Evolutionary conservation across 768 basidiomycete species (phyloP), one percentile per base, ranked within the genome.

Genomic region (Rhodosporidiobolus odoratus): DNA sequence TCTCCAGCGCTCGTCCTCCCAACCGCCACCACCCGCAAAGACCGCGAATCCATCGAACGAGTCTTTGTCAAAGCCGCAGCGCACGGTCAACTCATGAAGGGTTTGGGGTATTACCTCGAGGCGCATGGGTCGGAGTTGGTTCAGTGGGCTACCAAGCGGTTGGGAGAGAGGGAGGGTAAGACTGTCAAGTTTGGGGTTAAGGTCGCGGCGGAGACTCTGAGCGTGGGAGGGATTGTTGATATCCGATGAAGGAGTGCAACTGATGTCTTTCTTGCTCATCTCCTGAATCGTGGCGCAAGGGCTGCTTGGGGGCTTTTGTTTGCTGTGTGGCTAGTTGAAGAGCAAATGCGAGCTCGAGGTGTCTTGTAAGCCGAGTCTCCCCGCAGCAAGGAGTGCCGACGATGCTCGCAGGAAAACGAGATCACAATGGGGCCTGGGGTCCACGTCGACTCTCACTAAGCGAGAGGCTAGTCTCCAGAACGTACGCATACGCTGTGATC

Each of bases 51-150:
- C 4, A 78, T 95, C 12, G 90, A 95, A 79, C 87, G 89, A 65
- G 84, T 92, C 0, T 89, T 94, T 78, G 82, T 88, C 76, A 92
- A 90, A 77, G 87, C 86, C 0, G 83, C 87, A 16, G 83, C 85
- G 54, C 81, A 88, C 32, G 83, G 87, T 68, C 81, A 84, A 23
- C 82, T 96, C 52, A 85, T 88, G 0, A 85, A 88, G 78, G 93
- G 94, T 0, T 77, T 93, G 65, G 80, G 87, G 25, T 90, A 87
- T 77, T 90, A 91, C 79, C 76, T 95, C 45, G 81, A 75, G 83
- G 69, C 75, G 81, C 76, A 61, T 47, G 82, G 77, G 82, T 84
- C 73, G 75, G 68, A 66, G 12, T 3, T 62, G 32, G 69, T 41
- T 21, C 58, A 41, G 56, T 59, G 19, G 57, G 62, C 63, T 78